phyloP scores from a whole-genome alignment of 2,329 filamentous ascomycete species.

The Neoscytalidium dimidiatum region DNA sequence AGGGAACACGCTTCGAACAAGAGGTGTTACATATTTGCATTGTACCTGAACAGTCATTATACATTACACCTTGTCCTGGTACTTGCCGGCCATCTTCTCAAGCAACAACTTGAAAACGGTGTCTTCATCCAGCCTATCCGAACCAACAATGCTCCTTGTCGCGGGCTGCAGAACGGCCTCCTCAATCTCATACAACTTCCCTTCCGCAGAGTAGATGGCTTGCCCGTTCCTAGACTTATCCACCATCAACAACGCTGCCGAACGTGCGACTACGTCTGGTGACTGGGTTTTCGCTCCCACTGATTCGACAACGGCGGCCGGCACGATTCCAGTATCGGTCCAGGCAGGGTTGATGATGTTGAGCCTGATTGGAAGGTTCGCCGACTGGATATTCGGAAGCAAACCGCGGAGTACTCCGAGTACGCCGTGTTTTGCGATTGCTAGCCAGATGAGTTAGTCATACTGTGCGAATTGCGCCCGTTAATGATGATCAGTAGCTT shows the following conservation, averaged over 20 bases:
- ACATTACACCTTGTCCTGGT: neutral
- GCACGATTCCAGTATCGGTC: constrained; percentile 33
- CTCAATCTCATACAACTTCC: constrained; percentile 32
- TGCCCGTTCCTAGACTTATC: constrained; percentile 30
- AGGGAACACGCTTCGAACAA: too few species aligned
- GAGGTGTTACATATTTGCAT: too few species aligned
- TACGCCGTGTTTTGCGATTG: constrained; percentile 35
- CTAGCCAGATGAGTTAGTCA: constrained; percentile 24
- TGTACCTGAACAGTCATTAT: too few species aligned
- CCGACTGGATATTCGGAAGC: constrained; percentile 27
- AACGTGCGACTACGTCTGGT: constrained; percentile 31
- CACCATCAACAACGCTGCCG: constrained; percentile 30
- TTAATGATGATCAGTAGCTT: too few species aligned
- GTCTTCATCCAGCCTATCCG: neutral
- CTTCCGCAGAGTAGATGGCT: constrained; percentile 30
- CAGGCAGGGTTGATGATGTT: constrained; percentile 36
- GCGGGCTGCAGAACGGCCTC: constrained; percentile 23
- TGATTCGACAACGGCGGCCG: constrained; percentile 21
- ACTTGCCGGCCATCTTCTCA: neutral
- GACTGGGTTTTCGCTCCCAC: constrained; percentile 29
- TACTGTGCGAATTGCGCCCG: too few species aligned
- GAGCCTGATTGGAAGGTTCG: constrained; percentile 34
- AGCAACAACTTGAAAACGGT: neutral
- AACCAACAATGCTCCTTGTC: constrained; percentile 32
- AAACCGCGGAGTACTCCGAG: constrained; percentile 34